phyloP scores from a whole-genome alignment of 768 basidiomycete genomes.

The Lentinula detonsa region DNA sequence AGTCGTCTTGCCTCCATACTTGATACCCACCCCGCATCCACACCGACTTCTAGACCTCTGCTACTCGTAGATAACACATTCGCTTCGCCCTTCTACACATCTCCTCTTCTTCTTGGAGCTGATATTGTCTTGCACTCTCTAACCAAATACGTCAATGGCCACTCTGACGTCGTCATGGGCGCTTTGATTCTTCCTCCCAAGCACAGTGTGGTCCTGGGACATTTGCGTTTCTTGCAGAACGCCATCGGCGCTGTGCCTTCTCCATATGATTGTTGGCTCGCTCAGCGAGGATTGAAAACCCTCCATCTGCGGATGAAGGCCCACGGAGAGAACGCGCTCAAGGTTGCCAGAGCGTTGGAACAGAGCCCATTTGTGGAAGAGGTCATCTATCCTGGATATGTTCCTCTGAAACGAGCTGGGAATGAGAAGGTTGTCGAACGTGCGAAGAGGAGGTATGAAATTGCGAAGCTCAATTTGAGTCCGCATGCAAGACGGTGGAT shows the following conservation, averaged over 20 bases:
- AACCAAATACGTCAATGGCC: conserved; percentile 92
- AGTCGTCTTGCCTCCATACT: conserved; percentile 61
- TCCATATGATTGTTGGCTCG: conserved; percentile 85
- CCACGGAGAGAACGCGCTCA: conserved; percentile 80
- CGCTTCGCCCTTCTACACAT: conserved; percentile 86
- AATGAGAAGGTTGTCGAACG: not conserved
- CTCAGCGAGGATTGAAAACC: conserved; percentile 88
- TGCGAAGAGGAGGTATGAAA: conserved; percentile 35
- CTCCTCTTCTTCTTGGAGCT: conserved; percentile 79
- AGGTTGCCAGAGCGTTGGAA: conserved; percentile 59
- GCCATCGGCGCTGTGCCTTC: conserved; percentile 82
- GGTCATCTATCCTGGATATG: conserved; percentile 84
- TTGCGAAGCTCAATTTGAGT: conserved; percentile 58
- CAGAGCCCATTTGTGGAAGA: conserved; percentile 56
- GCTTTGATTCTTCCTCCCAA: conserved; percentile 64
- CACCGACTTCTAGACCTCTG: conserved; percentile 21
- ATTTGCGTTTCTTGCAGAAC: conserved; percentile 85
- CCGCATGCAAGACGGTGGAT: conserved; percentile 68
- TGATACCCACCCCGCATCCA: conserved; percentile 44
- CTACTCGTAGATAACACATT: conserved; percentile 95
- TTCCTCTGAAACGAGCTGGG: conserved; percentile 39
- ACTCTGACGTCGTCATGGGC: conserved; percentile 92
- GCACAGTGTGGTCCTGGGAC: conserved; percentile 37
- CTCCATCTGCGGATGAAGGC: conserved; percentile 82
- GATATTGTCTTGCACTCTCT: conserved; percentile 82